Base-by-base conservation (phyloP, 305 asterid genomes). In the Fraxinus sp. region DNA sequence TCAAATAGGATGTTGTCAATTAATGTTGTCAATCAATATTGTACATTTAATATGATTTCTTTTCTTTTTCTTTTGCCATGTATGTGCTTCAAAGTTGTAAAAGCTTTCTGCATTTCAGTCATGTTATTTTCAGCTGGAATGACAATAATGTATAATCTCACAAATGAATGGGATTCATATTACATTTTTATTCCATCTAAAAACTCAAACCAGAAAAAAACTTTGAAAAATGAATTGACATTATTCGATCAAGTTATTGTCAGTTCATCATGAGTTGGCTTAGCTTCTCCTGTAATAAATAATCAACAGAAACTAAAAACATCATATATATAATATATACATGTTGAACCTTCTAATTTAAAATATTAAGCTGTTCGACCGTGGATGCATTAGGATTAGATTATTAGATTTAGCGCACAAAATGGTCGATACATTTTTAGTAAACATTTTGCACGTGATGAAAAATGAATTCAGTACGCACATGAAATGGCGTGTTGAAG, bases 161-260 rank as follows among this genome's bases (percentile, higher is more conserved):
- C 66, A 57, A 57, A 57, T 57, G 66, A 57, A 57, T 16, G 8
- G 24, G 8, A 18, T 57, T 18, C 10, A 18, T 57, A 18, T 57
- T 57, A 57, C 66, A n/a, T 9, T 57, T 16, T 57, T 4, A 4
- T 57, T 57, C n/a, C 18, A 46, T 3, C 57, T 46, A 14, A 46
- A 68, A 76, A 44, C 22, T 41, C 36, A 57, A 24, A 10, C 70
- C 4, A 18, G 20, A 1, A 55, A 37, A 74, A 13, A 55, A n/a
- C 7, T 2, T 44, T 3, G 5, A 30, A 11, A 70, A 77, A 44
- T 14, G 24, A 77, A 35, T 78, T 72, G 26, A 26, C 83, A 85
- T 73, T 64, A 39, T 52, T 77, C 73, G 75, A 18, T 57, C 68
- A 18, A 57, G 3, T n/a, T 82, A 74, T 79, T 49, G 44, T 82